phyloP scores from a whole-genome alignment of 257 asterid species.

The Solanum boliviense region DNA sequence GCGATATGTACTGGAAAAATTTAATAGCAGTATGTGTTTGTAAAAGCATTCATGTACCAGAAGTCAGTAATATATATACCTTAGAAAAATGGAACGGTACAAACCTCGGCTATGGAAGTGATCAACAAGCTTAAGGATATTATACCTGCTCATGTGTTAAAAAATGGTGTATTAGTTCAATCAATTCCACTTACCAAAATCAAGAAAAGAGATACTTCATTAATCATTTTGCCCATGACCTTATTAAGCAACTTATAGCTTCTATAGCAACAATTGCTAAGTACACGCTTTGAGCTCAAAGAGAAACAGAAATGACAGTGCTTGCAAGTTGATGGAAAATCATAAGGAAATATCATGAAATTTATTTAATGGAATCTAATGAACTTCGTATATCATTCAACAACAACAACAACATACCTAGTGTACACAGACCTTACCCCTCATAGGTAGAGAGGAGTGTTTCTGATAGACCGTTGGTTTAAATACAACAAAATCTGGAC shows the following conservation, averaged over 20 bases:
- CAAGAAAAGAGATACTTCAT: neutral
- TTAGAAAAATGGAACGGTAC: slow-evolving; percentile 60
- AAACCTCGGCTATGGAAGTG: slow-evolving; percentile 75
- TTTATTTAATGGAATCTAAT: neutral
- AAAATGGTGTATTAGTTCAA: neutral
- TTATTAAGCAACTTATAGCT: neutral
- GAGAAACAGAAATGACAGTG: neutral
- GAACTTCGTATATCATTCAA: neutral
- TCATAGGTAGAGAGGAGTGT: neutral
- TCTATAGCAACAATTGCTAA: neutral
- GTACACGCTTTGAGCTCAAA: neutral
- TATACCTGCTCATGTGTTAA: slow-evolving; percentile 46
- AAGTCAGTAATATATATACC: slow-evolving; percentile 28
- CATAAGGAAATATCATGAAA: neutral
- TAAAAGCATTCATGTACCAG: neutral
- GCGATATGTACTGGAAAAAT: neutral
- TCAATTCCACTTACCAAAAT: neutral
- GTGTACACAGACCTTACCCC: neutral
- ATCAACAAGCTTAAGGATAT: slow-evolving; percentile 57
- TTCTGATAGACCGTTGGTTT: neutral
- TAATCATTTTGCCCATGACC: neutral
- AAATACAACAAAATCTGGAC: neutral
- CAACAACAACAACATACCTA: neutral
- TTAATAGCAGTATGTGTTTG: neutral
- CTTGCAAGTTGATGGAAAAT: neutral